Base-by-base conservation (phyloP, 129 eudicot species). In the Solidago caesia region DNA sequence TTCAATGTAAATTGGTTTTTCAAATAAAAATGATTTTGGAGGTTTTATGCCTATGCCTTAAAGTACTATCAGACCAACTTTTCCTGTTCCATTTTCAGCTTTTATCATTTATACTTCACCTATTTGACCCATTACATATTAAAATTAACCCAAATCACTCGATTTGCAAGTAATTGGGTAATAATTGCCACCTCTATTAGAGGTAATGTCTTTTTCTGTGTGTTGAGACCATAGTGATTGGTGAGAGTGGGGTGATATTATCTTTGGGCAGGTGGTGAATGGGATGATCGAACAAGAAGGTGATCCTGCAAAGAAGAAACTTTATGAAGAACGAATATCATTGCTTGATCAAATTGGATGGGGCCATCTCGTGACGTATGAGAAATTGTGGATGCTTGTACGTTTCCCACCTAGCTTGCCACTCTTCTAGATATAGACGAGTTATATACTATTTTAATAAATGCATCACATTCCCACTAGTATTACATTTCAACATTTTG, bases 301-400 rank as follows among this genome's bases (percentile, higher is more conserved):
- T 12, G 88, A 84, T 7, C 91, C 97, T 12, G 89, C 96, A 8
- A 90, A 90, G 89, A 93, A 86, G 92, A 83, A 90, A 81, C 77
- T 88, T 61, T 88, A 90, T 47, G 97, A 93, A 64, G 82, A 90
- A 39, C 90, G 83, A 79, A 82, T 93, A 13, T 88, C 88, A 6
- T 80, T 93, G 85, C 87, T 93, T 16, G 81, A 83, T 42, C 80
- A 88, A 74, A 85, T 89, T 11, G 97, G 91, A 39, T 93, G 98
- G 98, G 62, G 14, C 43, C 98, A 93, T 76, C 74, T 93, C 48
- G 92, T 87, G 58, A 68, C 80, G 4, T 90, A 90, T 63, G 97
- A 93, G 92, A 91, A 85, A 74, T 87, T 75, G 59, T 93, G 98
- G 98, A 93, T 93, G 98, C 82, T 86, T 46, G 92, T 93, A 5